These are phyloP conservation scores for Naematelia encephala DNA, from an alignment of 768 basidiomycete species.

Conservation along the genomic window DNA sequence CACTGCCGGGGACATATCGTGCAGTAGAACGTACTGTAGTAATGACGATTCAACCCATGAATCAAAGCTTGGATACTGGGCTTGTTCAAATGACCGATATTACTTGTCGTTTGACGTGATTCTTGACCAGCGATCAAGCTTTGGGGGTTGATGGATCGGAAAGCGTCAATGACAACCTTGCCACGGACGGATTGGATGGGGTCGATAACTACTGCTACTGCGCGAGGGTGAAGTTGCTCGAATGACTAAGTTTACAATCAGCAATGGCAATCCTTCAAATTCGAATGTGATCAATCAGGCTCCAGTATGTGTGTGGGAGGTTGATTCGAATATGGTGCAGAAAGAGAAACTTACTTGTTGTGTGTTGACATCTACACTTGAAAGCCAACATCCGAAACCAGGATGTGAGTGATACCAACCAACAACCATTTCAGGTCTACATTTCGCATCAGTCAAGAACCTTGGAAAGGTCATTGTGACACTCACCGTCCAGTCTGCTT, in stretches of 20 bases:
- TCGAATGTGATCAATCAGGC: too few relatives aligned
- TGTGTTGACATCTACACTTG: conserved; percentile 97
- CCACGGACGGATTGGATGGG: conserved; percentile 89
- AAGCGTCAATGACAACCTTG: conserved; percentile 98
- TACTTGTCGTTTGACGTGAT: conserved; percentile 93
- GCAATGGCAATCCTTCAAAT: too few relatives aligned
- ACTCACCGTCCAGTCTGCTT: conserved; percentile 95
- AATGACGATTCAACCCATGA: conserved; percentile 95
- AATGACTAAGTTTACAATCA: conserved; percentile 70
- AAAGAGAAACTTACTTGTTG: conserved; percentile 67
- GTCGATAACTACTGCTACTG: conserved; percentile 95
- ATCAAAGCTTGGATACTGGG: conserved; percentile 98
- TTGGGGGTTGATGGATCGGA: conserved; percentile 91
- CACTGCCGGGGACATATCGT: neutral
- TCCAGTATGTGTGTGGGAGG: too few relatives aligned
- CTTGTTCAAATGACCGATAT: conserved; percentile 98
- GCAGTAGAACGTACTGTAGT: conserved; percentile 59
- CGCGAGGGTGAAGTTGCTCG: conserved; percentile 85
- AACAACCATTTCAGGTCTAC: conserved; percentile 90
- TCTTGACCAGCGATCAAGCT: conserved; percentile 86
- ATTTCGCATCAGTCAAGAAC: too few relatives aligned
- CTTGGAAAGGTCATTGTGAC: too few relatives aligned
- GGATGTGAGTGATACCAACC: conserved; percentile 99
- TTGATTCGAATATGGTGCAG: too few relatives aligned
- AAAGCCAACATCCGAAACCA: conserved; percentile 98